These are phyloP conservation scores for Xylaria sp. DNA, from an alignment of 2,329 filamentous ascomycete species.

Conservation along the genomic window DNA sequence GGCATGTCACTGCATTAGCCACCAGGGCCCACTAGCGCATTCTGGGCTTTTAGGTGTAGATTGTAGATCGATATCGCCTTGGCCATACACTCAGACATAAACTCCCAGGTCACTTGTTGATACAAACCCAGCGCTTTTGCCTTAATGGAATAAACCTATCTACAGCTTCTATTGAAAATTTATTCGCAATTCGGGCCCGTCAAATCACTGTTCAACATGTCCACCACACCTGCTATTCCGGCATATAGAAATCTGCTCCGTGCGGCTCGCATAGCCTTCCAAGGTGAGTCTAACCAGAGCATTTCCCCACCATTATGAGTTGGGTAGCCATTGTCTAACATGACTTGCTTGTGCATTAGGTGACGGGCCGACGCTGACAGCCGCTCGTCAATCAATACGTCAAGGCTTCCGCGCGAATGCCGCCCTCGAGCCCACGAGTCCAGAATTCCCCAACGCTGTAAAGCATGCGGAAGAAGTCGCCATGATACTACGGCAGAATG, in stretches of 20 bases:
- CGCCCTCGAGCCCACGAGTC: slow-evolving; percentile 65
- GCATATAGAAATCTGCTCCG: slow-evolving; percentile 87
- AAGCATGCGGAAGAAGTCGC: slow-evolving; percentile 86
- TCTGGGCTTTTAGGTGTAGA: background rate
- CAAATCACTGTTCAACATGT: slow-evolving; percentile 23
- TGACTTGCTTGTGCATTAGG: slow-evolving; percentile 60
- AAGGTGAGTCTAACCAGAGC: slow-evolving; percentile 65
- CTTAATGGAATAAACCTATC: background rate
- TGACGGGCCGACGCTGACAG: slow-evolving; percentile 74
- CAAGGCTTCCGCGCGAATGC: slow-evolving; percentile 77
- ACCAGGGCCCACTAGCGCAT: background rate
- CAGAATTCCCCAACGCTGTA: slow-evolving; percentile 72
- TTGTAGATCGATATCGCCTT: background rate
- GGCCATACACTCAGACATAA: too few species aligned
- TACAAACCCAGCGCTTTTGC: background rate
- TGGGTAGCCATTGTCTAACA: background rate
- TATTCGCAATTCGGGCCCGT: background rate
- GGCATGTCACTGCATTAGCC: slow-evolving; percentile 1
- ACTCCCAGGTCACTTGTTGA: background rate
- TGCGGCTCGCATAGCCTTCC: slow-evolving; percentile 83
- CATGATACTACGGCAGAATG: slow-evolving; percentile 79
- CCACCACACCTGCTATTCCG: slow-evolving; percentile 66
- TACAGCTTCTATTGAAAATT: background rate
- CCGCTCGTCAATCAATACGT: slow-evolving; percentile 79
- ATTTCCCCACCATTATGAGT: background rate